Conservation (phyloP, 73 alveolate species). For the Tetrahymena borealis region DNA sequence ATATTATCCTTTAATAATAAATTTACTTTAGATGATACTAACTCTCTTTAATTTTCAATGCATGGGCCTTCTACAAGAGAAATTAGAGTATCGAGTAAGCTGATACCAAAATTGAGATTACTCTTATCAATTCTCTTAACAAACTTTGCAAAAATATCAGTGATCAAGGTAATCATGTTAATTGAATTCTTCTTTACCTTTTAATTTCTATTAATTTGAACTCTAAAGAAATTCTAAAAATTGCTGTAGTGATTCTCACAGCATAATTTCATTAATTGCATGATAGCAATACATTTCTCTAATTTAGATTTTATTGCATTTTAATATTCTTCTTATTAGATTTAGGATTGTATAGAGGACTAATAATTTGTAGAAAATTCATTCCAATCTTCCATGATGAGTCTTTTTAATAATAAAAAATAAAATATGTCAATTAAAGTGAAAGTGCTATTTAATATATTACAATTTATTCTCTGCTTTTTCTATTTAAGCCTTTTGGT, state of each 20-base stretch:
- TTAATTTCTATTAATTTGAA: background rate
- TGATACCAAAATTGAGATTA: background rate
- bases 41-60: background rate
- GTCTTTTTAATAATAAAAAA: background rate
- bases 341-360: background rate
- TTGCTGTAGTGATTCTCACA: background rate
- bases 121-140: background rate
- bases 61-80: background rate
- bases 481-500: background rate
- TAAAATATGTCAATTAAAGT: too few relatives aligned
- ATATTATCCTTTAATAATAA: background rate
- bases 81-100: background rate
- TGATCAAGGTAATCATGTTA: background rate
- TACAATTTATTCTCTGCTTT: background rate
- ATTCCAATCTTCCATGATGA: background rate
- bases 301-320: background rate
- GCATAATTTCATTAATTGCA: background rate
- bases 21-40: background rate
- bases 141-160: background rate
- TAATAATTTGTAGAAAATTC: background rate
- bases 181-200: background rate
- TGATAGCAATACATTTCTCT: background rate
- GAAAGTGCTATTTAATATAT: too few relatives aligned
- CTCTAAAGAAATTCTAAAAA: background rate
- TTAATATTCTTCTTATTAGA: background rate